A percentile compares a stretch with the other conserved stretches of the same genome.
phyloP scores from a whole-genome alignment of 1,139 yeast genomes.

The Yamadazyma sp. region DNA sequence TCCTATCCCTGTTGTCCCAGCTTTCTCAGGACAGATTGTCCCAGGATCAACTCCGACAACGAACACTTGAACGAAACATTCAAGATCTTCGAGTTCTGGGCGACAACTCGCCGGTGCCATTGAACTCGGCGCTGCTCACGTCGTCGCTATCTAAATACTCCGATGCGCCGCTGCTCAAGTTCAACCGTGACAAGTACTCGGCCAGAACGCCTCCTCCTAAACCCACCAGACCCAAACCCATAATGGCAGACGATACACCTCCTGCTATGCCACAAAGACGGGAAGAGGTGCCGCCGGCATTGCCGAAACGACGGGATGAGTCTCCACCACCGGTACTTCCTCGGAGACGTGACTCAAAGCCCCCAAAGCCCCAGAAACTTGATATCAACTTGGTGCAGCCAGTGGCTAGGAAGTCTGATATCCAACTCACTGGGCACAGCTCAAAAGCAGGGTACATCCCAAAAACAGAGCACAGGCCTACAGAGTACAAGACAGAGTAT shows the following conservation, averaged over 20 bases:
- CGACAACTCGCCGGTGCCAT: not conserved
- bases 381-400: slow-evolving; percentile 8
- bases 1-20: slow-evolving; percentile 14
- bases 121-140: not conserved
- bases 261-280: slow-evolving; percentile 1
- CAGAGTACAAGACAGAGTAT: too few relatives aligned
- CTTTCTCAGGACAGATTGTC: slow-evolving; percentile 15
- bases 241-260: not conserved
- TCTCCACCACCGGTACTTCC: slow-evolving; percentile 5
- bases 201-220: slow-evolving; percentile 7
- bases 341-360: slow-evolving; percentile 3
- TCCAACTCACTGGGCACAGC: too few relatives aligned
- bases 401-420: slow-evolving; percentile 8
- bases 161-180: slow-evolving; percentile 11
- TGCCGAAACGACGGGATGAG: slow-evolving; percentile 5
- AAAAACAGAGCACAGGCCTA: not conserved
- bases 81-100: slow-evolving; percentile 1
- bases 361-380: slow-evolving; percentile 5
- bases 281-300: slow-evolving; percentile 7
- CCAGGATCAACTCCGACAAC: slow-evolving; percentile 13
- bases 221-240: slow-evolving; percentile 8
- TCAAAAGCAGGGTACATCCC: not conserved
- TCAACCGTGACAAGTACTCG: slow-evolving; percentile 5
- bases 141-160: slow-evolving; percentile 4
- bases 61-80: slow-evolving; percentile 13